Percentiles rank a stretch among this genome's conserved stretches.
phyloP scores from a whole-genome alignment of 2,329 filamentous ascomycete species.

The Epichloe bromicola region DNA sequence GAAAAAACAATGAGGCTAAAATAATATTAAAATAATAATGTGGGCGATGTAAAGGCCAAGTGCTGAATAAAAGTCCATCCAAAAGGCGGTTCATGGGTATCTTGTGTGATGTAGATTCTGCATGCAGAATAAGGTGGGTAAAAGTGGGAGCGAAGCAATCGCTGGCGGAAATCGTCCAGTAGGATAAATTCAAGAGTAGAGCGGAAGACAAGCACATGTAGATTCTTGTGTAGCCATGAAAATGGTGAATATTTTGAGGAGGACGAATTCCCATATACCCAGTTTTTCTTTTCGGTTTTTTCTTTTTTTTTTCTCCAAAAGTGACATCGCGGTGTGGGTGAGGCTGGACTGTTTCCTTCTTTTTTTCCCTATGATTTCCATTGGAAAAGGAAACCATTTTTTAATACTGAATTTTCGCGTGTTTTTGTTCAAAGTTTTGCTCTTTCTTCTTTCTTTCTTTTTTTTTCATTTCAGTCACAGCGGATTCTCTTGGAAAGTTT shows the following conservation, averaged over 20 bases:
- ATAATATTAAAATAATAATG: not conserved
- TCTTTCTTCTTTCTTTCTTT: constrained; percentile 1
- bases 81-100: constrained; percentile 9
- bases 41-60: not conserved
- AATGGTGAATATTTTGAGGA: not conserved
- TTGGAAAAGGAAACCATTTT: not conserved
- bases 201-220: not conserved
- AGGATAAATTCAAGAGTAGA: not conserved
- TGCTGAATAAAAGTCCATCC: not conserved
- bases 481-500: not conserved
- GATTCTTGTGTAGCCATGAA: not conserved
- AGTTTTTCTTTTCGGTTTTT: not conserved
- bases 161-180: not conserved
- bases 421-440: not conserved
- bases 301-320: constrained; percentile 2
- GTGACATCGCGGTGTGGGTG: not conserved
- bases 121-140: not conserved
- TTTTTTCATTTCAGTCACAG: not conserved
- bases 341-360: constrained; percentile 7
- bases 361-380: not conserved
- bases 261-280: constrained; percentile 8
- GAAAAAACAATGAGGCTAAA: not conserved
- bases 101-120: constrained; percentile 11
- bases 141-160: not conserved
- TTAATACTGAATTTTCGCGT: constrained; percentile 3